These are phyloP conservation scores for Scenedesmus sp. DNA, from an alignment of 163 green algal species.

Conservation along the genomic window DNA sequence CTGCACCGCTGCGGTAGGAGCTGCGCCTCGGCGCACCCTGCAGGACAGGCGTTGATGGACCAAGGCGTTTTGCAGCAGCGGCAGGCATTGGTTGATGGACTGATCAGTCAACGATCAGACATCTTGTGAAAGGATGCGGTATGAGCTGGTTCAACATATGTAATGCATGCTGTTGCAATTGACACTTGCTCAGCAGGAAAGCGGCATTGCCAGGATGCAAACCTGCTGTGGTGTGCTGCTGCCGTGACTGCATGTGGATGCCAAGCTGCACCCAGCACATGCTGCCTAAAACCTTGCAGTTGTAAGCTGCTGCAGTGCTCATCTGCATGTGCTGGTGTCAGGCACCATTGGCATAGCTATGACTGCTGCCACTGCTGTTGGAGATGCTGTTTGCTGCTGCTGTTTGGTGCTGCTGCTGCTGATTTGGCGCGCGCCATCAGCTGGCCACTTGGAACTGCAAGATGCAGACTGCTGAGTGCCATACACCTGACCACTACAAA, in stretches of 20 bases:
- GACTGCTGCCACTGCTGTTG: conserved; percentile 27
- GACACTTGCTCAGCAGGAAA: no score
- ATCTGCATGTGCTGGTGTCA: neutral
- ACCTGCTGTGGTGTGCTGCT: neutral
- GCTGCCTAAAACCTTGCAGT: neutral
- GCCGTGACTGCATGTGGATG: neutral
- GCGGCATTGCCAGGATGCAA: neutral
- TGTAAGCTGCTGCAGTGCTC: neutral
- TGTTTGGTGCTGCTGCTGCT: neutral
- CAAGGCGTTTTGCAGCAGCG: neutral
- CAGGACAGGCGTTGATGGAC: neutral
- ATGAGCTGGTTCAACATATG: neutral
- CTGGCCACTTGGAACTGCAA: neutral
- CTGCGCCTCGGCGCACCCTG: conserved; percentile 49
- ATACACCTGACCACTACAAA: neutral
- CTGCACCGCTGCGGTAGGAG: conserved; percentile 33
- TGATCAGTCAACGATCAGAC: neutral
- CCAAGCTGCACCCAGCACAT: neutral
- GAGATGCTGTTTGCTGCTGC: neutral
- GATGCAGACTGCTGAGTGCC: neutral
- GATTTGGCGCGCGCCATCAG: neutral
- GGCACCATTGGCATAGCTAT: neutral
- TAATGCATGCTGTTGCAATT: neutral
- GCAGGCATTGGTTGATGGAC: neutral
- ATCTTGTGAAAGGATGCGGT: neutral